Evolutionary conservation across 1,139 yeast genomes (phyloP).

Genomic region (Meyerozyma carpophila): DNA sequence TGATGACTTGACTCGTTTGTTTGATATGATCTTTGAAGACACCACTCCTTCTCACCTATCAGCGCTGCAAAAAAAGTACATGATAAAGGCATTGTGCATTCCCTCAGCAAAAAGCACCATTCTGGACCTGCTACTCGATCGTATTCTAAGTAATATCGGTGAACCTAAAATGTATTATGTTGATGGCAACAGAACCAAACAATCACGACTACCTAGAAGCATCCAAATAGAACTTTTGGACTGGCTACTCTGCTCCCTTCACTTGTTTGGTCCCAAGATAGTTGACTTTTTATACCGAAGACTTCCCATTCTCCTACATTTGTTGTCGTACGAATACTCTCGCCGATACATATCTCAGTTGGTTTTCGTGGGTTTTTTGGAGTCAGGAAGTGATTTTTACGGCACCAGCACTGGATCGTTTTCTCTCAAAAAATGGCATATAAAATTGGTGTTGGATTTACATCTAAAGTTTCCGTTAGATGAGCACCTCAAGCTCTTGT

Average conservation of each 20-base stretch:
- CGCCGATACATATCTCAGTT: slow-evolving; percentile 40
- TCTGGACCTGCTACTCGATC: slow-evolving; percentile 11
- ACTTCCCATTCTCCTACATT: slow-evolving; percentile 32
- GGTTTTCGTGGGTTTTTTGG: slow-evolving; percentile 24
- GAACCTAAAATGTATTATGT: slow-evolving; percentile 22
- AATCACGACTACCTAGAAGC: slow-evolving; percentile 17
- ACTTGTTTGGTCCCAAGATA: slow-evolving; percentile 19
- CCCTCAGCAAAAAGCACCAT: slow-evolving; percentile 8
- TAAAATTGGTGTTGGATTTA: slow-evolving; percentile 27
- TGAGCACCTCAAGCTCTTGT: slow-evolving; percentile 19
- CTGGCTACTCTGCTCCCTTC: slow-evolving; percentile 27
- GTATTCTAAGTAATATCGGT: slow-evolving; percentile 24
- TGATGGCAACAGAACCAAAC: slow-evolving; percentile 18
- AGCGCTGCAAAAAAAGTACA: slow-evolving; percentile 5
- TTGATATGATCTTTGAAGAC: neutral
- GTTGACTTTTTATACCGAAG: slow-evolving; percentile 13
- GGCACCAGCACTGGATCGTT: slow-evolving; percentile 5
- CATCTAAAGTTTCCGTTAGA: slow-evolving; percentile 31
- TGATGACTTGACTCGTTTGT: neutral
- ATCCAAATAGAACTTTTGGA: slow-evolving; percentile 22
- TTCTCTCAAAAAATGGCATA: slow-evolving; percentile 35
- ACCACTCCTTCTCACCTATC: slow-evolving; percentile 2
- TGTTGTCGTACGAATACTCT: slow-evolving; percentile 38
- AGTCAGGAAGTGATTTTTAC: slow-evolving; percentile 9
- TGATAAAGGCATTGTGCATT: slow-evolving; percentile 9